Base-by-base conservation (phyloP, 768 basidiomycete genomes). In the Pleurotus pulmonarius region DNA sequence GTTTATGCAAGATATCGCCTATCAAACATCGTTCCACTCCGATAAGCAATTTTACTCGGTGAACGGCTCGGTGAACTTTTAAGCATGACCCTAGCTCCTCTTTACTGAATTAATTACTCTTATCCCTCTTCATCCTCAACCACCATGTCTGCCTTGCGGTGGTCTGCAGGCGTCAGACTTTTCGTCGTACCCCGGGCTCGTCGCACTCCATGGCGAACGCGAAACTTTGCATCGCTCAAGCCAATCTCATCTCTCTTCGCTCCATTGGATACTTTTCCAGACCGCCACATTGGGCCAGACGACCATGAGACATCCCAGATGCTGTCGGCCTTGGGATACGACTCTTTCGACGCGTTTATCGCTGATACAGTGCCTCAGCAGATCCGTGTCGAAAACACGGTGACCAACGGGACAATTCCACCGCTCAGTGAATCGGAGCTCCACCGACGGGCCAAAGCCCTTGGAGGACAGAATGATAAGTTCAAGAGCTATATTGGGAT, bases 401-500 rank as follows among this genome's bases (percentile, higher is more conserved):
- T 96, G 55, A 84, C 80, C 66, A 81, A 92, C 65, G 73, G 78
- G 15, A 78, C 84, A 47, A 90, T 97, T 51, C 79, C 83, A 4
- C 78, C 87, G 1, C 76, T 92, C 58, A 94, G 91, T 68, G 97
- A 99, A 72, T 83, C 88, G 1, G 88, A 98, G 72, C 78, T 99
- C 41, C 75, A 87, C 55, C 72, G 75, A 16, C 77, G 90, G 54
- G 94, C 91, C 0, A 87, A 86, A 66, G 80, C 81, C 62, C 74
- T 98, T 8, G 94, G 86, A n/a, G 73, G 67, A 13, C 77, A 82
- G 67, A 98, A 99, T 72, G 83, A 87, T 71, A 75, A 82, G 4
- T 89, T 88, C 70, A 91, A 88, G 77, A 95, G 87, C 66, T 98
- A 94, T 70, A 99, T 98, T 66, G 97, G 97, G 37, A 94, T 98